Evolutionary conservation across 1,139 yeast species (phyloP), one percentile per base, ranked within the genome.

Genomic region (Hyphopichia khmerensis): DNA sequence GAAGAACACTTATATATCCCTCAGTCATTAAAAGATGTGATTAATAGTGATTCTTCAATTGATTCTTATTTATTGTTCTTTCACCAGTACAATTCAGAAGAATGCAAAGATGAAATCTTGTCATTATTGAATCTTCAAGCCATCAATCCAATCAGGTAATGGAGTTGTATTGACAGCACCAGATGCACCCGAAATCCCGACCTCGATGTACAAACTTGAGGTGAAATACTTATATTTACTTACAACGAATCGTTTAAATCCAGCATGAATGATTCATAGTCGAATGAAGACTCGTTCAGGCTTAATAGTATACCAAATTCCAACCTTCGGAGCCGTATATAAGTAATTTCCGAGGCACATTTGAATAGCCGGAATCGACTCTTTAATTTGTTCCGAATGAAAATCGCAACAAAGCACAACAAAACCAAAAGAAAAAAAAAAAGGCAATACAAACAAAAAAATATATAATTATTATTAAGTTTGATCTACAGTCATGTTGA

Each of bases 21-120:
- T 2, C 64, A 62, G 29, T 55, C 57, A 1, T 59, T 72, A 47
- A 73, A 73, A 49, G 66, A 67, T 43, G 43, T 54, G 11, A 71
- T 72, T 48, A 73, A 73, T 49, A 62, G 65, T 38, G 76, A 71
- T 8, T 55, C 56, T n/a, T 57, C 77, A 3, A 53, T 66, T 40
- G 79, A 73, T 47, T 67, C 64, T 48, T 73, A 58, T 49, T n/a
- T n/a, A n/a, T n/a, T n/a, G n/a, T n/a, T n/a, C n/a, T n/a, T n/a
- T n/a, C n/a, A n/a, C n/a, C n/a, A n/a, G n/a, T n/a, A n/a, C n/a
- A n/a, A n/a, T n/a, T n/a, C n/a, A n/a, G n/a, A n/a, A n/a, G n/a
- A n/a, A n/a, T n/a, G n/a, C n/a, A n/a, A n/a, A n/a, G n/a, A n/a
- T n/a, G n/a, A n/a, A n/a, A n/a, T n/a, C n/a, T n/a, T n/a, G n/a